Conservation (phyloP, 2,329 filamentous ascomycete genomes). For the Fonsecaea multimorphosa region DNA sequence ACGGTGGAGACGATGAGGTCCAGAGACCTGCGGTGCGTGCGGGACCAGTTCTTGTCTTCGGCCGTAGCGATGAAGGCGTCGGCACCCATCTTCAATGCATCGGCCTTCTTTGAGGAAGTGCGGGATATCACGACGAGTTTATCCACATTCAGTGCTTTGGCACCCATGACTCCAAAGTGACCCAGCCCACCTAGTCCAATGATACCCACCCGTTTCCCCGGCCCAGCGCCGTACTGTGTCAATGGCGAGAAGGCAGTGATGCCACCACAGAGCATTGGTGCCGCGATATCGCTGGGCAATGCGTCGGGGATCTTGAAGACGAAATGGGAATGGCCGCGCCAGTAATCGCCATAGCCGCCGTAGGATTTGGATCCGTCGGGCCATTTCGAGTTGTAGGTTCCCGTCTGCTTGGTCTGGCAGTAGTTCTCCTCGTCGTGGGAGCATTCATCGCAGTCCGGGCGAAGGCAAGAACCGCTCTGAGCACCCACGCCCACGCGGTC, state of each 20-base stretch:
- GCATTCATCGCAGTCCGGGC: constrained; percentile 62
- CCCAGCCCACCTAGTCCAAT: constrained; percentile 76
- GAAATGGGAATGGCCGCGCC: constrained; percentile 57
- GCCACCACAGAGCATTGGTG: constrained; percentile 79
- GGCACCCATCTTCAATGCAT: constrained; percentile 62
- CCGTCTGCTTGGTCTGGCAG: constrained; percentile 46
- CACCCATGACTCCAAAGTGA: constrained; percentile 74
- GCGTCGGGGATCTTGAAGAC: constrained; percentile 56
- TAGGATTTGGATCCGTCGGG: constrained; percentile 68
- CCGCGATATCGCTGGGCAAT: constrained; percentile 58
- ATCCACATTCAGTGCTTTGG: constrained; percentile 72
- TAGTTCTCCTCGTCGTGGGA: constrained; percentile 50
- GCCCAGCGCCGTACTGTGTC: constrained; percentile 69
- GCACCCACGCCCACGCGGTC: constrained; percentile 70
- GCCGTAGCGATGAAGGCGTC: constrained; percentile 63
- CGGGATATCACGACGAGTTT: constrained; percentile 65
- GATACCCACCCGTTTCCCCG: constrained; percentile 74
- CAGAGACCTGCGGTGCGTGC: constrained; percentile 55
- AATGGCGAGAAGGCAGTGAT: constrained; percentile 76
- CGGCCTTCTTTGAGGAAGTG: constrained; percentile 56
- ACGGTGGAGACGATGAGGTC: constrained; percentile 66
- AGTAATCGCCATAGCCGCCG: constrained; percentile 67
- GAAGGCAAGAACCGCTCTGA: constrained; percentile 63
- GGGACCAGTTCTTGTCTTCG: constrained; percentile 62
- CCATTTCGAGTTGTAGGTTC: constrained; percentile 67